Percentiles rank a stretch among this genome's conserved stretches.
Evolutionary conservation across 768 basidiomycete species (phyloP).

Genomic region (Lyophyllum shimeji): DNA sequence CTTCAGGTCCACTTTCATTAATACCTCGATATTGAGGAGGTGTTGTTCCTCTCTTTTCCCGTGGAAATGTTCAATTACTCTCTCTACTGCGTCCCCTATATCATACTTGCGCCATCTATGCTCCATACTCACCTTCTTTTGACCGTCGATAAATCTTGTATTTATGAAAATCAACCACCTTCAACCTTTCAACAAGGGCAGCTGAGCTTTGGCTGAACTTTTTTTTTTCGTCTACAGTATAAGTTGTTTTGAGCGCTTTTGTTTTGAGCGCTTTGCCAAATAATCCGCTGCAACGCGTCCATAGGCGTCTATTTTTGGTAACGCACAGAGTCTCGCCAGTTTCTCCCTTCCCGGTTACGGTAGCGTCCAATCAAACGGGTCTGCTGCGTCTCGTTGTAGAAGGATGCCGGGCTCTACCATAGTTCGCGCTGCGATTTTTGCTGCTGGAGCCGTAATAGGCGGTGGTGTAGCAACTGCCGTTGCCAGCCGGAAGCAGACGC

Average conservation of each 20-base stretch:
- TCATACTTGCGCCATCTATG: constrained; percentile 37
- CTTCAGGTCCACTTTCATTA: constrained; percentile 32
- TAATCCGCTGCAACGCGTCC: too few relatives aligned
- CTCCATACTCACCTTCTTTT: constrained; percentile 17
- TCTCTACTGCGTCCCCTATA: constrained; percentile 27
- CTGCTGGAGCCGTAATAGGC: constrained; percentile 80
- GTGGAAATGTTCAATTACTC: constrained; percentile 33
- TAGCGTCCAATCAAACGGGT: too few relatives aligned
- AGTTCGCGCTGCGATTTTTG: constrained; percentile 72
- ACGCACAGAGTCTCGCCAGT: too few relatives aligned
- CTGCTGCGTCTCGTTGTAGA: neutral
- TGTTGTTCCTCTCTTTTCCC: constrained; percentile 21
- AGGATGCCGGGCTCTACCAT: constrained; percentile 37
- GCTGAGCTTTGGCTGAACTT: too few relatives aligned
- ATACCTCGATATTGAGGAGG: constrained; percentile 27
- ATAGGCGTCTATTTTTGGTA: too few relatives aligned
- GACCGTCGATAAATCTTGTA: constrained; percentile 19
- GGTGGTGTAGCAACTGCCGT: constrained; percentile 66
- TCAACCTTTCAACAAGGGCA: too few relatives aligned
- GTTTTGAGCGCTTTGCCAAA: too few relatives aligned
- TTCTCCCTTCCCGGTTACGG: too few relatives aligned
- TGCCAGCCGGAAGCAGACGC: constrained; percentile 28
- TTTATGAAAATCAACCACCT: constrained; percentile 17
- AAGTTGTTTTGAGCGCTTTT: too few relatives aligned
- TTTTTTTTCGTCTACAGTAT: too few relatives aligned